Evolutionary conservation across 2,329 filamentous ascomycete genomes (phyloP).

Genomic region (Hortaea werneckii): DNA sequence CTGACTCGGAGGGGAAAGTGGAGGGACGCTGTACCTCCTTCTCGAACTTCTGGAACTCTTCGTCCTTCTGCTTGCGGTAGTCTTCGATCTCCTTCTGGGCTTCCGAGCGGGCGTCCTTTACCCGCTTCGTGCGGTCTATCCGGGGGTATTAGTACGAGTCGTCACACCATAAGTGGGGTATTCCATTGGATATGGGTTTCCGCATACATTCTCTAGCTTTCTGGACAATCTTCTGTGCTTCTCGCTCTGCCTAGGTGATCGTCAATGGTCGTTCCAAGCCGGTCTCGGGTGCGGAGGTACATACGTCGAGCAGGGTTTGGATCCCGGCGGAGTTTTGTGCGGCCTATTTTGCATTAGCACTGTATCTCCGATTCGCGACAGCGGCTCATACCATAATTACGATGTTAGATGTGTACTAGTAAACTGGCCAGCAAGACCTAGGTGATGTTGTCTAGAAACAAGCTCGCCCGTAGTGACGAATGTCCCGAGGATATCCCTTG

Average conservation of each 20-base stretch:
- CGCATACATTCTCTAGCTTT: constrained; percentile 82
- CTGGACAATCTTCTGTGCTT: constrained; percentile 98
- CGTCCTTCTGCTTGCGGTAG: constrained; percentile 81
- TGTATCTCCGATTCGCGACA: too few relatives aligned
- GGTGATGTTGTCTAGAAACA: background rate
- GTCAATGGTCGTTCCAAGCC: too few relatives aligned
- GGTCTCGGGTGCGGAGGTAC: constrained; percentile 32
- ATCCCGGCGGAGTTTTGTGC: constrained; percentile 98
- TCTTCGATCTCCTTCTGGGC: constrained; percentile 96
- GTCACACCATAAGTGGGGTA: too few relatives aligned
- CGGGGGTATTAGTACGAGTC: too few relatives aligned
- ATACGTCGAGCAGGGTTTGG: constrained; percentile 95
- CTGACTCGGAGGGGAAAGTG: too few relatives aligned
- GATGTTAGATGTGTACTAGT: background rate
- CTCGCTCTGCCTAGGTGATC: constrained; percentile 95
- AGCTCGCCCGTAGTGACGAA: background rate
- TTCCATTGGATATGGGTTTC: too few relatives aligned
- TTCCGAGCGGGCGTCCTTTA: constrained; percentile 92
- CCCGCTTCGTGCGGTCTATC: constrained; percentile 86
- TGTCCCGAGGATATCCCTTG: background rate
- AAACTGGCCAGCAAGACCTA: background rate
- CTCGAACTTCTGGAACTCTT: constrained; percentile 92
- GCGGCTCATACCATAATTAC: background rate
- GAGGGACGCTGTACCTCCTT: constrained; percentile 48
- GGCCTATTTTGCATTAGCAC: too few relatives aligned